A percentile compares a stretch with the other conserved stretches of the same genome.
These are phyloP conservation scores for Panicum miliaceum DNA, from an alignment of 176 grass and related monocot genomes.

Conservation along the genomic window DNA sequence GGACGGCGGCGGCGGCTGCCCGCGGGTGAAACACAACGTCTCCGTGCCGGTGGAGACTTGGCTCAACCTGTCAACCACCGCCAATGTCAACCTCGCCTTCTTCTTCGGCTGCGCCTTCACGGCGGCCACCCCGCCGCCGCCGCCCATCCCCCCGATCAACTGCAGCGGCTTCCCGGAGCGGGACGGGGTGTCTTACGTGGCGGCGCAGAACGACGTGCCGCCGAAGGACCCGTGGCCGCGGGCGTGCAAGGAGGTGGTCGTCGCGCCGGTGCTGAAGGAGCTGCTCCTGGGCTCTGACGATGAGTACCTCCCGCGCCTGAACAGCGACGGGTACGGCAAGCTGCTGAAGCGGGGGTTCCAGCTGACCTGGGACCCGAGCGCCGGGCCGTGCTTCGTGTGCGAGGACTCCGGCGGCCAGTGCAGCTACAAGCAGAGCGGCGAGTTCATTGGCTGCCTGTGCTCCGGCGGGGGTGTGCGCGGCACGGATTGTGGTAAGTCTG, in stretches of 20 bases:
- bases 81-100: constrained; percentile 41
- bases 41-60: constrained; percentile 3
- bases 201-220: rapidly evolving
- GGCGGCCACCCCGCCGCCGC: background rate
- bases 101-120: constrained; percentile 32
- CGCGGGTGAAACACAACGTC: constrained; percentile 30
- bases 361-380: constrained; percentile 46
- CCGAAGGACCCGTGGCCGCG: background rate
- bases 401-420: constrained; percentile 18
- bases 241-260: background rate
- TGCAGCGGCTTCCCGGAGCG: background rate
- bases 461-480: constrained; percentile 19
- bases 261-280: constrained; percentile 32
- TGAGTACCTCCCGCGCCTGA: background rate
- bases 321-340: background rate
- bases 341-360: constrained; percentile 50
- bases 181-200: background rate
- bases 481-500: constrained; percentile 5
- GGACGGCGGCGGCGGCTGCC: constrained; percentile 14
- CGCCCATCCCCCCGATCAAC: background rate
- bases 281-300: background rate
- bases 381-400: background rate
- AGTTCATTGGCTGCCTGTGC: constrained; percentile 63
- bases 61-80: constrained; percentile 29
- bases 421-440: constrained; percentile 24